Evolutionary conservation across 164 flowering plant genomes (phyloP).

Genomic region (Vitis amurensis): DNA sequence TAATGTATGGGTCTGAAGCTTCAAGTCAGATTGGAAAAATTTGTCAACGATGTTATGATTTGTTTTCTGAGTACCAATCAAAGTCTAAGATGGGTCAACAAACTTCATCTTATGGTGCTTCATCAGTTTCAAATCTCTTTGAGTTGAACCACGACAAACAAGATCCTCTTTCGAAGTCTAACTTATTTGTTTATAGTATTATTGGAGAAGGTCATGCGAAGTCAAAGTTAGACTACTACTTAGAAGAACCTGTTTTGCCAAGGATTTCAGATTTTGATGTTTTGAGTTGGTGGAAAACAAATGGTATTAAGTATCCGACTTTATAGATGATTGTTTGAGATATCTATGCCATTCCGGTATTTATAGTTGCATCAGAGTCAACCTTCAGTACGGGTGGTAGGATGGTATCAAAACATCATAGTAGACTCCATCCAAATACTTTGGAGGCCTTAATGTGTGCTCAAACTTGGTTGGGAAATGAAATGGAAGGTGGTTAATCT

Average conservation of each 20-base stretch:
- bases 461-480: neutral
- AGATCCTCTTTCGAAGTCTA: neutral
- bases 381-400: constrained; percentile 8
- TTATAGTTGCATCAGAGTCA: no score
- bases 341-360: neutral
- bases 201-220: neutral
- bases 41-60: neutral
- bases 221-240: neutral
- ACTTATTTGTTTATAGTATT: neutral
- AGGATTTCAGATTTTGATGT: neutral
- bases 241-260: neutral
- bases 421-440: constrained; percentile 5
- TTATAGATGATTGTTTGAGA: constrained; percentile 6
- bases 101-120: no score
- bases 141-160: no score
- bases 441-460: constrained; percentile 9
- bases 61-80: neutral
- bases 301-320: neutral
- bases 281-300: neutral
- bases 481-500: neutral
- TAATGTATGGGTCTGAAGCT: neutral
- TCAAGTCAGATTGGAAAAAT: neutral
- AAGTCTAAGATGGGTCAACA: neutral
- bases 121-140: neutral
- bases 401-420: constrained; percentile 6